These are phyloP conservation scores for Vitis rotundifolia DNA, from an alignment of 164 flowering plant genomes.

Conservation along the genomic window DNA sequence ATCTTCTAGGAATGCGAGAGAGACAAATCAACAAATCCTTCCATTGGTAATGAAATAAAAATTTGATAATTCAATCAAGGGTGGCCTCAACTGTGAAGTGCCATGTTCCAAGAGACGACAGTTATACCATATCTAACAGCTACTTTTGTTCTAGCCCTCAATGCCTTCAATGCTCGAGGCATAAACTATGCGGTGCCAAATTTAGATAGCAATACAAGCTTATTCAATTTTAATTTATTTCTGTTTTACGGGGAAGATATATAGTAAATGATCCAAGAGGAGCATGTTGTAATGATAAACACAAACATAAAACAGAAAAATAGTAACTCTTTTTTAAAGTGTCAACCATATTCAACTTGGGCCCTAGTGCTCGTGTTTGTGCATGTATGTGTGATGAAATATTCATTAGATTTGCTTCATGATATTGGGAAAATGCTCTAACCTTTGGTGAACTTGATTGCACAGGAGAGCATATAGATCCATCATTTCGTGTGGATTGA, in stretches of 20 bases:
- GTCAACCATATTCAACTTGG: neutral
- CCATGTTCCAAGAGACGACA: neutral
- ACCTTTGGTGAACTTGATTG: constrained; percentile 86
- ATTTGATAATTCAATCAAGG: neutral
- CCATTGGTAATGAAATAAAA: neutral
- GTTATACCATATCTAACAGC: neutral
- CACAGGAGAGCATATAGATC: constrained; percentile 79
- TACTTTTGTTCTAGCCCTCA: neutral
- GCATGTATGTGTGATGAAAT: neutral
- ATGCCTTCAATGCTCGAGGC: neutral
- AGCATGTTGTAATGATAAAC: neutral
- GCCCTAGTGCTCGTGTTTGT: neutral
- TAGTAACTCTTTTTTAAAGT: neutral
- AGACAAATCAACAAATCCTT: neutral
- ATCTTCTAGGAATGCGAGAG: neutral
- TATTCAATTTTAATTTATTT: neutral
- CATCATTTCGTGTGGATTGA: constrained; percentile 77
- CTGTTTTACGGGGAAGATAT: neutral
- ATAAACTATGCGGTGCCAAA: neutral
- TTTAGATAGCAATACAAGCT: no score
- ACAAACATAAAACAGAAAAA: neutral
- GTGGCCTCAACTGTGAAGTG: neutral
- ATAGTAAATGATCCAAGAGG: neutral
- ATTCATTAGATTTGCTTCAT: neutral
- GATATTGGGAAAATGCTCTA: constrained; percentile 3